Evolutionary conservation across 164 flowering plant genomes (phyloP).

Genomic region (Houttuynia cordata): DNA sequence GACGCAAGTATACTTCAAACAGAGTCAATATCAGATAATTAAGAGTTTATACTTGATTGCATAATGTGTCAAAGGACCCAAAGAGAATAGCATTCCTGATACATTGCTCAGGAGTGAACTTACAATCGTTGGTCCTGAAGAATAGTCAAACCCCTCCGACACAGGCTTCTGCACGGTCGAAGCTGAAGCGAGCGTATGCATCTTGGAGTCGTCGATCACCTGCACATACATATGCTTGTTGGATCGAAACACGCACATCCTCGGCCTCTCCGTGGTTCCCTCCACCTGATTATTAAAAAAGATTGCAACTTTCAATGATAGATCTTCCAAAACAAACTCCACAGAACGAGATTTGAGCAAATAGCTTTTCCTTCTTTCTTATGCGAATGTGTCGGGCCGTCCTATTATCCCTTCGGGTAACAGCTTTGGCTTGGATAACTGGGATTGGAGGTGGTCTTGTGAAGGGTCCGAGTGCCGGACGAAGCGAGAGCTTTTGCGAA

Average conservation of each 20-base stretch:
- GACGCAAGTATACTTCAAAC: too few species aligned
- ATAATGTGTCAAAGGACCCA: background rate
- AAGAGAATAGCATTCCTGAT: background rate
- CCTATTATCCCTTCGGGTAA: constrained; percentile 49
- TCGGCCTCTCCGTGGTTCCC: constrained; percentile 92
- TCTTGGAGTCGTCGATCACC: constrained; percentile 91
- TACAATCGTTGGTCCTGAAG: constrained; percentile 78
- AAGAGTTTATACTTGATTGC: background rate
- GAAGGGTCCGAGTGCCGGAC: constrained; percentile 5
- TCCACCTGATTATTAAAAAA: constrained; percentile 40
- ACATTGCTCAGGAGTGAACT: constrained; percentile 19
- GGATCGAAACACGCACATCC: constrained; percentile 81
- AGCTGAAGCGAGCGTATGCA: constrained; percentile 95
- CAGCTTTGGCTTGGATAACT: constrained; percentile 32
- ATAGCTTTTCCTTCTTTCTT: constrained; percentile 54
- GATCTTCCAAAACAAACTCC: background rate
- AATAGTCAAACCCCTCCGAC: constrained; percentile 53
- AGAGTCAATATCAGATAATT: too few species aligned
- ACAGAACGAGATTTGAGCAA: background rate
- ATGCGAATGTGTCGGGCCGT: constrained; percentile 66
- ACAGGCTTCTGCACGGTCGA: constrained; percentile 83
- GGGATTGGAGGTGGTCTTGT: background rate
- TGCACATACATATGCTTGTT: constrained; percentile 89
- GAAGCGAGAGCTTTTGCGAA: constrained; percentile 7
- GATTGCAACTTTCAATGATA: background rate